Percentiles rank a stretch among this genome's conserved stretches.
These are phyloP conservation scores for Colletotrichum sp. DNA, from an alignment of 2,329 filamentous ascomycete genomes.

Conservation along the genomic window DNA sequence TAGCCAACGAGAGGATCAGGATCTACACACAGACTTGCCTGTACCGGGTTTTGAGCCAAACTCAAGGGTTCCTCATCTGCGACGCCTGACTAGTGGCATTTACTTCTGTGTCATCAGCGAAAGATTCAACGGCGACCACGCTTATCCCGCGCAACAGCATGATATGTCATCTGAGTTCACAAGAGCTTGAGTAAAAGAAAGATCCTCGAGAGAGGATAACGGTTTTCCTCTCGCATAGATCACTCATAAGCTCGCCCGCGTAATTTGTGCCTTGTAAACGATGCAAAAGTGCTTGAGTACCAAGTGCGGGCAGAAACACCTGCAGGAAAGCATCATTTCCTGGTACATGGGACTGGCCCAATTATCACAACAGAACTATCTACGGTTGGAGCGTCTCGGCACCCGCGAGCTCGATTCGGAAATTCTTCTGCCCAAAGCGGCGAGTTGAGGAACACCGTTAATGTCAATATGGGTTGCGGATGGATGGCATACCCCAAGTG, in stretches of 20 bases:
- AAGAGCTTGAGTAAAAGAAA: neutral
- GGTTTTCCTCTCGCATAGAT: neutral
- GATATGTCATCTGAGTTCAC: neutral
- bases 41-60: neutral
- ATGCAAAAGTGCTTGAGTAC: neutral
- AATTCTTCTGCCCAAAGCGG: neutral
- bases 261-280: neutral
- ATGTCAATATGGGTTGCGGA: neutral
- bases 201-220: neutral
- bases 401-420: neutral
- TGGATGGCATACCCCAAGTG: accelerated
- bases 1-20: neutral
- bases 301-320: neutral
- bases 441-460: neutral
- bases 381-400: neutral
- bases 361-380: neutral
- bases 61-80: neutral
- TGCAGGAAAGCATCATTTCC: neutral
- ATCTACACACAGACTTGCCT: neutral
- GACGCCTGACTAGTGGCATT: neutral
- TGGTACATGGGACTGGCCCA: neutral
- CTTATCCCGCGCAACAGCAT: neutral
- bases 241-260: neutral
- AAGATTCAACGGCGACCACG: neutral
- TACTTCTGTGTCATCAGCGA: neutral